Conservation (phyloP, 345 rosid species). For the Aquilaria yunnanensis region DNA sequence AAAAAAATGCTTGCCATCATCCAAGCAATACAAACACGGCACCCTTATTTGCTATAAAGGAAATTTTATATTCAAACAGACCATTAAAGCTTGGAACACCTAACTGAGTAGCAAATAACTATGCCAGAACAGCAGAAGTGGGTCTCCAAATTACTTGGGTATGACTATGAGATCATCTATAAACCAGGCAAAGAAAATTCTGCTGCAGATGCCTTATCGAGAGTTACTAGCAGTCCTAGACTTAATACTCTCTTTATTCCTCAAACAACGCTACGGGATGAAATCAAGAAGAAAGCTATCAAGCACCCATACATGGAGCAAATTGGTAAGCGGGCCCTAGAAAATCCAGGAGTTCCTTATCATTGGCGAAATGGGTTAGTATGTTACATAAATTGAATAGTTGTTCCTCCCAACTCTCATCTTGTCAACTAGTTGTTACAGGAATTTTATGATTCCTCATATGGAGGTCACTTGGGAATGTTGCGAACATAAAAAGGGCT, state of each 20-base stretch:
- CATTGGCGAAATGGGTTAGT: background rate
- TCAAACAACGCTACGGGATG: background rate
- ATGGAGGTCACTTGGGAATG: background rate
- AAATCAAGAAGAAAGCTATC: background rate
- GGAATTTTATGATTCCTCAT: conserved; percentile 1
- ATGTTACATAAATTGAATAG: background rate
- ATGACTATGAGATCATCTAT: too few relatives aligned
- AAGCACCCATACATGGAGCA: background rate
- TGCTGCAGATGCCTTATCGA: background rate
- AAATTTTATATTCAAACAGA: too few relatives aligned
- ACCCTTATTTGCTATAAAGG: too few relatives aligned
- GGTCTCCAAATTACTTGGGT: too few relatives aligned
- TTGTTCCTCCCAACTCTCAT: background rate
- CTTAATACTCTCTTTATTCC: background rate
- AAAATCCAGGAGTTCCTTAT: background rate
- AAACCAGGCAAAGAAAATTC: background rate
- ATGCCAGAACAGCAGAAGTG: too few relatives aligned
- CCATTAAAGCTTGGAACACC: too few relatives aligned
- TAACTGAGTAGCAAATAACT: too few relatives aligned
- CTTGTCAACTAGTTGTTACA: background rate
- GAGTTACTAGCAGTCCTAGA: background rate
- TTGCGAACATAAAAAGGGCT: background rate
- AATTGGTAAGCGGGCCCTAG: background rate
- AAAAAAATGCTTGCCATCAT: background rate
- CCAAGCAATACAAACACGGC: too few relatives aligned